These are phyloP conservation scores for Boletus pseudopeckii DNA, from an alignment of 768 basidiomycete genomes.

Conservation along the genomic window DNA sequence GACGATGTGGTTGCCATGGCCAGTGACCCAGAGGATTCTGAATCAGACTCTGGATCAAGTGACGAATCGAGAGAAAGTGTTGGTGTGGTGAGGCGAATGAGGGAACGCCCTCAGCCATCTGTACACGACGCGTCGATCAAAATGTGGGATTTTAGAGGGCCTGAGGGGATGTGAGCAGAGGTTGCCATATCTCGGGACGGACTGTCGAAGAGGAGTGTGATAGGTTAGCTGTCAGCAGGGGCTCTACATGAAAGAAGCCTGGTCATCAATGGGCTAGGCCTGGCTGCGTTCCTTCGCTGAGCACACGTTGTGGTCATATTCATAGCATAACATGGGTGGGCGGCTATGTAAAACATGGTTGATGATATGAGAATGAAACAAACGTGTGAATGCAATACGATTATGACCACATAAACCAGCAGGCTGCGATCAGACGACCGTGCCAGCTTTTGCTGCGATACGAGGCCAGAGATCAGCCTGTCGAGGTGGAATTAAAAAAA, in stretches of 20 bases:
- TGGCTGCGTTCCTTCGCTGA: background rate
- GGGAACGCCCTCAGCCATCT: constrained; percentile 12
- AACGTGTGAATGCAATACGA: constrained; percentile 4
- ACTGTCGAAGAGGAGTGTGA: background rate
- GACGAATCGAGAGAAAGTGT: constrained; percentile 1
- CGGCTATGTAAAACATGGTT: constrained; percentile 18
- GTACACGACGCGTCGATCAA: constrained; percentile 29
- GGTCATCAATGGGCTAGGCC: background rate
- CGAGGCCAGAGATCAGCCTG: constrained; percentile 98
- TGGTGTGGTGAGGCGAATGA: constrained; percentile 6
- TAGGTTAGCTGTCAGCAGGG: background rate
- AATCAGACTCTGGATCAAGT: constrained; percentile 17
- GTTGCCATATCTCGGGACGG: background rate
- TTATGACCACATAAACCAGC: constrained; percentile 12
- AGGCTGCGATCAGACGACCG: constrained; percentile 72
- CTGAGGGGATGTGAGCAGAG: background rate
- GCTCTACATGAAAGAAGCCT: background rate
- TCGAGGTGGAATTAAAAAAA: background rate
- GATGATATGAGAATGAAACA: background rate
- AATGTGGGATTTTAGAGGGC: constrained; percentile 20
- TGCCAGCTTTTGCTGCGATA: constrained; percentile 98
- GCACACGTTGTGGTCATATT: constrained; percentile 14
- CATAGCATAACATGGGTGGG: constrained; percentile 16
- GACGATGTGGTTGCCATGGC: constrained; percentile 7
- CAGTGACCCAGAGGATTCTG: constrained; percentile 1